Conservation (phyloP, 441 rosid genomes). For the Erodium trifolium region DNA sequence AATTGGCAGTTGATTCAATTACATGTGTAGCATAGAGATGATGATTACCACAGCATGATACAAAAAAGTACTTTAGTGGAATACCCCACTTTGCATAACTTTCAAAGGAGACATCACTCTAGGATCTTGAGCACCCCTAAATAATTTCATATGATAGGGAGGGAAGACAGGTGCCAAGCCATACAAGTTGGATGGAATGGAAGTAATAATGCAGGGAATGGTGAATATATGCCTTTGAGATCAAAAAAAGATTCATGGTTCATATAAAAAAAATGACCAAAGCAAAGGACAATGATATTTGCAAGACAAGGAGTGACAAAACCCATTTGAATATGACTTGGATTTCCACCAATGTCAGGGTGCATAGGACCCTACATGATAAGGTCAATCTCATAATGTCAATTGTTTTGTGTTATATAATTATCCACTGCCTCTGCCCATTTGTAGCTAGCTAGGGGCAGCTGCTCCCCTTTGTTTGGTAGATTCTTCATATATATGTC, state of each 20-base stretch:
- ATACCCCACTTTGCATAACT: background rate
- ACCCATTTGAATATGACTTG: conserved; percentile 27
- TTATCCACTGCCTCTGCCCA: conserved; percentile 1
- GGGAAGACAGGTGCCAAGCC: background rate
- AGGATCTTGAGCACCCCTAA: conserved; percentile 8
- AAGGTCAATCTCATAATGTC: conserved; percentile 21
- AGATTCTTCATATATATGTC: conserved; percentile 9
- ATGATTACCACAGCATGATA: background rate
- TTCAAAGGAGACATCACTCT: conserved; percentile 14
- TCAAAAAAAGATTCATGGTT: background rate
- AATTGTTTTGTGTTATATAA: background rate
- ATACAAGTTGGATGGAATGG: background rate
- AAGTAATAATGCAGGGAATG: conserved; percentile 5
- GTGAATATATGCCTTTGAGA: conserved; percentile 1
- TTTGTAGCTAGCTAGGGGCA: background rate
- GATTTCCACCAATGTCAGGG: conserved; percentile 26
- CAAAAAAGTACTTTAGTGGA: conserved; percentile 5
- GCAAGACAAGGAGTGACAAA: conserved; percentile 18
- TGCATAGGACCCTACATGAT: conserved; percentile 16
- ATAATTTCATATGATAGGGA: conserved; percentile 9
- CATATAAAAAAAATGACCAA: background rate
- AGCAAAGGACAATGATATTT: conserved; percentile 7
- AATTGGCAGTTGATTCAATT: background rate
- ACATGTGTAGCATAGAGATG: background rate
- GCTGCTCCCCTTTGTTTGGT: background rate